Evolutionary conservation across 495 filamentous ascomycete species (phyloP).

Genomic region (Friedmanniomyces simplex): DNA sequence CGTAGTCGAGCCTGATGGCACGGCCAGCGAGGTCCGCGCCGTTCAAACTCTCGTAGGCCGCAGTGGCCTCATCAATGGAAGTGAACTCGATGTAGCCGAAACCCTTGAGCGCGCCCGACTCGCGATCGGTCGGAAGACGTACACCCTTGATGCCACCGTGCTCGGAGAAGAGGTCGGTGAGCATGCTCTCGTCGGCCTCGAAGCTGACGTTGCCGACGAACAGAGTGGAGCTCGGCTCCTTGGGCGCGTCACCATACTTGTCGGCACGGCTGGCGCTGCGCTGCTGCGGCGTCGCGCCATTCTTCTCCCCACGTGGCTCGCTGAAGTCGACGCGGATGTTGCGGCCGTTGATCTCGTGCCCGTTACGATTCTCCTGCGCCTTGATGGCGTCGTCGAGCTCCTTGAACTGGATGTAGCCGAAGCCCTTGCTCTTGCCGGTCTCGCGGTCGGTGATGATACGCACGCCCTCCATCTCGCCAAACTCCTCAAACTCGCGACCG

Average conservation of each 20-base stretch:
- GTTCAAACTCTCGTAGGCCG: slow-evolving; percentile 53
- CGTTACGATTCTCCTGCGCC: slow-evolving; percentile 74
- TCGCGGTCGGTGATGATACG: slow-evolving; percentile 79
- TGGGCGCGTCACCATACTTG: slow-evolving; percentile 64
- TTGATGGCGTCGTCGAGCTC: slow-evolving; percentile 57
- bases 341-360: slow-evolving; percentile 71
- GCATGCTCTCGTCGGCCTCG: slow-evolving; percentile 62
- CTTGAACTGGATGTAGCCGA: slow-evolving; percentile 91
- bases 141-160: slow-evolving; percentile 63
- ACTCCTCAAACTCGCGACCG: slow-evolving; percentile 71
- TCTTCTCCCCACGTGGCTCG: slow-evolving; percentile 45
- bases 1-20: slow-evolving; percentile 79
- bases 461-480: slow-evolving; percentile 62
- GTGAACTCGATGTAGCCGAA: slow-evolving; percentile 87
- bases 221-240: slow-evolving; percentile 71
- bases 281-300: slow-evolving; percentile 12
- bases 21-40: slow-evolving; percentile 71
- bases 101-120: slow-evolving; percentile 80
- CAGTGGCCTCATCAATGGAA: slow-evolving; percentile 75
- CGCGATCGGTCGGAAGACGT: slow-evolving; percentile 81
- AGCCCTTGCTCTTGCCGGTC: slow-evolving; percentile 79
- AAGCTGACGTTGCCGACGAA: slow-evolving; percentile 92
- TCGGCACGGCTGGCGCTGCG: slow-evolving; percentile 59
- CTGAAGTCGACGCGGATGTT: slow-evolving; percentile 84
- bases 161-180: slow-evolving; percentile 65